Evolutionary conservation across 2,329 filamentous ascomycete genomes (phyloP), one percentile per base, ranked within the genome.

Genomic region (Neurospora sp.): DNA sequence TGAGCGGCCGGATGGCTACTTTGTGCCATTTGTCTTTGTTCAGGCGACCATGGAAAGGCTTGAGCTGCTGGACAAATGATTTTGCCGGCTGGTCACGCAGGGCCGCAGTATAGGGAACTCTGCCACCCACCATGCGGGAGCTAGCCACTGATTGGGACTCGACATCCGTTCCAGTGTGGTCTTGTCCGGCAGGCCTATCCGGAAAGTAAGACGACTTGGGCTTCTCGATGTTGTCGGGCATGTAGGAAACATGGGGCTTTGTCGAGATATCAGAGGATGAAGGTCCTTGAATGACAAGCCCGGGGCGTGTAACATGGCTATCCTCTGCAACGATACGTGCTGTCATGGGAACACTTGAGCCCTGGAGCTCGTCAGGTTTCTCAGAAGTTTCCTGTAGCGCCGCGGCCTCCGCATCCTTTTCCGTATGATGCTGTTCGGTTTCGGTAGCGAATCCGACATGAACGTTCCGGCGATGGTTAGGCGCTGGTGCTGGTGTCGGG

Each of bases 21-120:
- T 89, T 90, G 77, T 90, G 79, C 93, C 94, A 98, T 10, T 84
- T 90, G 76, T 97, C 93, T 15, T 88, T 83, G 67, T 88, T 87
- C 11, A 98, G 86, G 12, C 93, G 88, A 1, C 95, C 94, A 74
- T 93, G 90, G 82, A 87, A 97, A 0, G 91, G 86, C 70, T 84
- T 89, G 1, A 98, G 87, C 57, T 92, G 91, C 76, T 96, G 88
- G 0, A 82, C 70, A 74, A 93, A 97, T 0, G 92, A 89, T 74
- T 90, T 88, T 5, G 87, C 84, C 0, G 93, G 91, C 28, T 86
- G 85, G 8, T 88, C 81, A 41, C 89, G 88, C 62, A 94, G 87
- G 66, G 85, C 84, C 69, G 89, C 86, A 0, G 92, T 97, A 79
- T 97, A 97, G 3, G 81, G 77, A 67, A 82, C 76, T 3, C 80